A percentile compares a stretch with the other conserved stretches of the same genome.
These are phyloP conservation scores for Aspergillus felis DNA, from an alignment of 2,329 filamentous ascomycete genomes.

Conservation along the genomic window DNA sequence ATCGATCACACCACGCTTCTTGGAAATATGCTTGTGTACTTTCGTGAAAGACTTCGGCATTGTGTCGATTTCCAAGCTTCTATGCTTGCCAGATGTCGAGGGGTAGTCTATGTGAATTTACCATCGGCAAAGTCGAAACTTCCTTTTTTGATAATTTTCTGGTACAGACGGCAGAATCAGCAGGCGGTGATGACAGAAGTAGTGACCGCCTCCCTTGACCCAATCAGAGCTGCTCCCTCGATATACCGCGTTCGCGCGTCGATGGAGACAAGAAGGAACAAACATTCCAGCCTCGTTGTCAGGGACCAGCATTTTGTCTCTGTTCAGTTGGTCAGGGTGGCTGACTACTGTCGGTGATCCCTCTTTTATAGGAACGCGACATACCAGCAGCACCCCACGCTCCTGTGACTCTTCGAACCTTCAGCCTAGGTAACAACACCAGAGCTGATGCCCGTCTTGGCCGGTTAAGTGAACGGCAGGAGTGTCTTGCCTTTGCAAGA, in stretches of 20 bases:
- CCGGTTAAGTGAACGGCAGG: slow-evolving; percentile 25
- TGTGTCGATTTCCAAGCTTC: slow-evolving; percentile 5
- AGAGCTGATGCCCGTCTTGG: slow-evolving; percentile 16
- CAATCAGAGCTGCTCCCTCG: slow-evolving; percentile 13
- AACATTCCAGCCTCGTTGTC: slow-evolving; percentile 32
- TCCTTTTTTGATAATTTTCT: slow-evolving; percentile 20
- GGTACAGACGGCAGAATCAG: slow-evolving; percentile 27
- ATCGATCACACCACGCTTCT: slow-evolving; percentile 74
- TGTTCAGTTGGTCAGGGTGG: slow-evolving; percentile 2
- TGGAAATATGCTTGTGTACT: slow-evolving; percentile 81
- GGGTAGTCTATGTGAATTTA: background rate
- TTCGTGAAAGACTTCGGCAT: slow-evolving; percentile 80
- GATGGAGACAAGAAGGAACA: slow-evolving; percentile 20
- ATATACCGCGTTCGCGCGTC: slow-evolving; percentile 32
- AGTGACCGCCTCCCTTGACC: slow-evolving; percentile 8
- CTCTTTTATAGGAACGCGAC: slow-evolving; percentile 1
- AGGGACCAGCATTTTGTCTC: slow-evolving; percentile 4
- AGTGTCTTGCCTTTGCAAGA: slow-evolving; percentile 23
- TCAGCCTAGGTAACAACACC: background rate
- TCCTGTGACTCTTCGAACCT: slow-evolving; percentile 1
- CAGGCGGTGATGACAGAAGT: slow-evolving; percentile 24
- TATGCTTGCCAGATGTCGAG: background rate
- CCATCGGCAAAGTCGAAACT: slow-evolving; percentile 5
- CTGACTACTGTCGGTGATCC: slow-evolving; percentile 10
- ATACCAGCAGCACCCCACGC: slow-evolving; percentile 1